phyloP scores from a whole-genome alignment of 805 yeast genomes.

The Hemisphaericaspora nanyangensis region DNA sequence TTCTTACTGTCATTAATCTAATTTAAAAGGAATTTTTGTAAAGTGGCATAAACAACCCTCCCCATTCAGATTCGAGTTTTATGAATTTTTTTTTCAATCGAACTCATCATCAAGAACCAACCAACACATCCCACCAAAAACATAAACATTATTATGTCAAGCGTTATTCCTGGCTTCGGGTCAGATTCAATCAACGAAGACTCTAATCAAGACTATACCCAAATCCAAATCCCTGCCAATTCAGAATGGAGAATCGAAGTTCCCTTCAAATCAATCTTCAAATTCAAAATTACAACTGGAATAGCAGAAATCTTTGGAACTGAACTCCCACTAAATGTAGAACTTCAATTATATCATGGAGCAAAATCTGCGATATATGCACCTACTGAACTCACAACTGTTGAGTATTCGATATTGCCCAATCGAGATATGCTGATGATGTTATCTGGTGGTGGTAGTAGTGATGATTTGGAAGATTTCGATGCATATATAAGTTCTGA shows the following conservation, averaged over 20 bases:
- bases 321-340: slow-evolving; percentile 73
- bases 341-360: slow-evolving; percentile 33
- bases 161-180: too few species aligned
- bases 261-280: slow-evolving; percentile 45
- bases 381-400: slow-evolving; percentile 50
- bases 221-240: slow-evolving; percentile 26
- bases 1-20: too few species aligned
- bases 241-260: slow-evolving; percentile 81
- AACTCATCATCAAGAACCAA: too few species aligned
- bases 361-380: slow-evolving; percentile 36
- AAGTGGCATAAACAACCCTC: too few species aligned
- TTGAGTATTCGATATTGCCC: slow-evolving; percentile 5
- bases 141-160: too few species aligned
- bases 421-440: slow-evolving; percentile 3
- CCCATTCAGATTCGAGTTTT: too few species aligned
- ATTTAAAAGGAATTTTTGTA: too few species aligned
- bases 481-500: slow-evolving; percentile 70
- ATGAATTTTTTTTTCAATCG: too few species aligned
- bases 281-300: slow-evolving; percentile 57
- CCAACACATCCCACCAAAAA: too few species aligned
- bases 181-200: too few species aligned
- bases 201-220: too few species aligned
- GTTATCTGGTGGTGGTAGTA: slow-evolving; percentile 9
- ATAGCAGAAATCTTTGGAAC: slow-evolving; percentile 91
- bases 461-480: slow-evolving; percentile 32